Percentiles rank a stretch among this genome's conserved stretches.
Conservation (phyloP, 768 basidiomycete genomes). For the Suillus hirtellus region DNA sequence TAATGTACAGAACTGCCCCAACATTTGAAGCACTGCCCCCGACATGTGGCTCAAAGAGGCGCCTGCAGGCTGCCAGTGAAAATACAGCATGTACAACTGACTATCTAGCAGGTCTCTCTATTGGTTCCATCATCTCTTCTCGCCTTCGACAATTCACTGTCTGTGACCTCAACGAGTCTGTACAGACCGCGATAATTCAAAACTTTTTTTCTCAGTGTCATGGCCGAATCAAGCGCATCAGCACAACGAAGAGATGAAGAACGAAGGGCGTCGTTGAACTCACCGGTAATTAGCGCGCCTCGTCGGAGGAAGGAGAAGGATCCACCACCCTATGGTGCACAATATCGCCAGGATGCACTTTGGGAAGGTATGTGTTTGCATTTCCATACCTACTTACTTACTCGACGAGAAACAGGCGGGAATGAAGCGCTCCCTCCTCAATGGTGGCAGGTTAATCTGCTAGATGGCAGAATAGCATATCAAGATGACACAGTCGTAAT, state of each 20-base stretch:
- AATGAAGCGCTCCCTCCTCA: not conserved
- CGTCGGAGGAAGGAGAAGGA: not conserved
- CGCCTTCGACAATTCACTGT: not conserved
- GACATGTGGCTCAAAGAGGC: too few relatives aligned
- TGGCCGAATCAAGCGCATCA: not conserved
- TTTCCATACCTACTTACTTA: not conserved
- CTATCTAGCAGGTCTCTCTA: not conserved
- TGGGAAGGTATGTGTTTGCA: not conserved
- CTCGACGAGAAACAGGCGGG: not conserved
- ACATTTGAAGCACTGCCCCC: not conserved
- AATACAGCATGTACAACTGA: not conserved
- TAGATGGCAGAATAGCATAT: not conserved
- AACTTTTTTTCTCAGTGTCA: not conserved
- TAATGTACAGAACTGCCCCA: not conserved
- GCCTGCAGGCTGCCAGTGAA: too few relatives aligned
- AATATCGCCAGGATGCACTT: not conserved
- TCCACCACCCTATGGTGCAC: not conserved
- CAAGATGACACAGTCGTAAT: not conserved
- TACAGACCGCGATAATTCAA: not conserved
- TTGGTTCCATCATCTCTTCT: not conserved
- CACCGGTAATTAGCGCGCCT: not conserved
- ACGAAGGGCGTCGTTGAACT: not conserved
- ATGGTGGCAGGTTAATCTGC: not conserved
- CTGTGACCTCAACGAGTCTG: too few relatives aligned
- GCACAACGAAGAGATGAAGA: not conserved